Evolutionary conservation across 2,329 filamentous ascomycete genomes (phyloP), one percentile per base, ranked within the genome.

Genomic region (Talaromyces islandicus): DNA sequence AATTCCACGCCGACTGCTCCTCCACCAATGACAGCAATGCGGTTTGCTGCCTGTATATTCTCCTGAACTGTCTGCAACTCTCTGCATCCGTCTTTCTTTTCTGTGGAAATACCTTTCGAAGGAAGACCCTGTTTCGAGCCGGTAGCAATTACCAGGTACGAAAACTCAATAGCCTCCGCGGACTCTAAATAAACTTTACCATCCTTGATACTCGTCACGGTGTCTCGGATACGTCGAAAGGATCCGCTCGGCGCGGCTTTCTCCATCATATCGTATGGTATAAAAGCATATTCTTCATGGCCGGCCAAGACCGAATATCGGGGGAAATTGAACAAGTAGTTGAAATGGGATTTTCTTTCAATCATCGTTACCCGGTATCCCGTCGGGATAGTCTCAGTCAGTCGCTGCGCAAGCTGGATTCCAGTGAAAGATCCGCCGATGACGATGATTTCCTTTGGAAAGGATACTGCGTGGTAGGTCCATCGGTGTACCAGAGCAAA

Each of bases 341-440:
- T 52, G 10, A 58, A 58, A 48, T 58, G 57, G 10, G 57, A 58
- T 17, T 58, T 58, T 12, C 25, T 54, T n/a, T 58, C 57, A 9
- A 58, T 54, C 2, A 54, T 38, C 11, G 51, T 58, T 4, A 58
- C 57, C 3, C 57, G 50, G 30, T 54, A 58, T n/a, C 57, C 51
- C 10, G 38, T 38, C 5, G 57, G 51, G 1, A 58, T 29, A 24
- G 48, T 58, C 25, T 58, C 35, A 9, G 19, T 19, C 4, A 58
- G 35, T 17, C 57, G 57, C 14, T 38, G 35, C 2, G 38, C 57
- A 10, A 58, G 32, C n/a, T 54, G 25, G 14, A 54, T 43, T 25
- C 57, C 57, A 9, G 57, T 46, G 38, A 54, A 58, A 4, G 57
- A 58, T 10, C 50, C 57, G 24, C 57, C 50, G 51, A 58, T 41